Evolutionary conservation across 306 rosid species (phyloP).

Genomic region (Corylus americana): DNA sequence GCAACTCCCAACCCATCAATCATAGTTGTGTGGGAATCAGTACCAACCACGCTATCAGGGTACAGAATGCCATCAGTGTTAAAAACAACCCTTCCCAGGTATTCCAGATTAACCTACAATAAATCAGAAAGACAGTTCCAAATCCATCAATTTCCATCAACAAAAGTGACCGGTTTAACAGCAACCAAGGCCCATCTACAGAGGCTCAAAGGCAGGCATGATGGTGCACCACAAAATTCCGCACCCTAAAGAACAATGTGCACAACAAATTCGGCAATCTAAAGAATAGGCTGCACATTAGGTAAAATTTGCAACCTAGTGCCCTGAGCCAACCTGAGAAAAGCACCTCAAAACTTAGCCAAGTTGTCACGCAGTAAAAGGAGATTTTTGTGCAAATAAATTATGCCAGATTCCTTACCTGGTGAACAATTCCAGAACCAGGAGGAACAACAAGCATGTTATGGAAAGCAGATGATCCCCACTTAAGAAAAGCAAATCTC

Average conservation of each 20-base stretch:
- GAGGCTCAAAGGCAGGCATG: neutral
- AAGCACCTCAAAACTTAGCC: neutral
- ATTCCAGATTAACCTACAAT: constrained; percentile 11
- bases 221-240: no score
- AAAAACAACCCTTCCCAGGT: constrained; percentile 19
- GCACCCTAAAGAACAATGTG: no score
- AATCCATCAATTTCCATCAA: neutral
- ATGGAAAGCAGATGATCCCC: constrained; percentile 15
- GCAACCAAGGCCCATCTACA: neutral
- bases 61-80: constrained; percentile 13
- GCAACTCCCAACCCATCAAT: constrained; percentile 21
- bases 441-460: constrained; percentile 14
- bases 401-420: neutral
- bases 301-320: neutral
- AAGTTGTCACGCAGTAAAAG: neutral
- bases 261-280: neutral
- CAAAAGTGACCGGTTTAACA: neutral
- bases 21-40: constrained; percentile 25
- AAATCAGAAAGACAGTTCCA: neutral
- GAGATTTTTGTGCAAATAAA: neutral
- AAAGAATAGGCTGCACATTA: neutral
- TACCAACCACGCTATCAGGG: constrained; percentile 23
- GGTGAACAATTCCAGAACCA: constrained; percentile 15
- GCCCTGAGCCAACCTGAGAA: neutral
- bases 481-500: constrained; percentile 18